Conservation (phyloP, 202 grass and related monocot genomes). For the Musa balbisiana region DNA sequence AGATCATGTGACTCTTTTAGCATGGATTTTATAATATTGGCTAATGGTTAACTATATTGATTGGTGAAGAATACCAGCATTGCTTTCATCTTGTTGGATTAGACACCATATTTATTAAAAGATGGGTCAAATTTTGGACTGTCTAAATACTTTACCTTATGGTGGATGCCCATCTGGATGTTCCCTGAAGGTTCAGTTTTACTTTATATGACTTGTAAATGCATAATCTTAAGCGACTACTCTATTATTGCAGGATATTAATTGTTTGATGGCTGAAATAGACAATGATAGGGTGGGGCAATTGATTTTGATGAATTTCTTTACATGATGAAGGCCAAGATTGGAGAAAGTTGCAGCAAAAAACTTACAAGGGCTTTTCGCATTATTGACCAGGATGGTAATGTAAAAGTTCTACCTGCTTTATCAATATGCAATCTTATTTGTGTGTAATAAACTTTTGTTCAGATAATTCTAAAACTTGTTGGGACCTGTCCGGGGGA, state of each 20-base stretch:
- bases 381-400: conserved; percentile 79
- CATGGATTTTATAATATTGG: too few species aligned
- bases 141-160: too few species aligned
- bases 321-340: conserved; percentile 91
- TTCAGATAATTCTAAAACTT: background rate
- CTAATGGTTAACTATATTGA: too few species aligned
- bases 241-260: conserved; percentile 67
- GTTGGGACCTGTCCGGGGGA: background rate
- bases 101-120: too few species aligned
- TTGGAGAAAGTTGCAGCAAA: conserved; percentile 83
- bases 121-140: too few species aligned
- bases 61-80: too few species aligned
- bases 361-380: conserved; percentile 76
- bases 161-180: too few species aligned
- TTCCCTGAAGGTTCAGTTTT: too few species aligned
- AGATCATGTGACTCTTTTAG: too few species aligned
- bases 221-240: too few species aligned
- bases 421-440: background rate
- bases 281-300: conserved; percentile 83
- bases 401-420: conserved; percentile 35
- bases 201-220: too few species aligned
- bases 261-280: conserved; percentile 88
- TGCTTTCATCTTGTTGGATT: too few species aligned
- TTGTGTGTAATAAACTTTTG: background rate
- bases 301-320: conserved; percentile 94